Percentiles rank a stretch among this genome's conserved stretches.
phyloP scores from a whole-genome alignment of 2,329 filamentous ascomycete genomes.

The Diaporthe ampelina region DNA sequence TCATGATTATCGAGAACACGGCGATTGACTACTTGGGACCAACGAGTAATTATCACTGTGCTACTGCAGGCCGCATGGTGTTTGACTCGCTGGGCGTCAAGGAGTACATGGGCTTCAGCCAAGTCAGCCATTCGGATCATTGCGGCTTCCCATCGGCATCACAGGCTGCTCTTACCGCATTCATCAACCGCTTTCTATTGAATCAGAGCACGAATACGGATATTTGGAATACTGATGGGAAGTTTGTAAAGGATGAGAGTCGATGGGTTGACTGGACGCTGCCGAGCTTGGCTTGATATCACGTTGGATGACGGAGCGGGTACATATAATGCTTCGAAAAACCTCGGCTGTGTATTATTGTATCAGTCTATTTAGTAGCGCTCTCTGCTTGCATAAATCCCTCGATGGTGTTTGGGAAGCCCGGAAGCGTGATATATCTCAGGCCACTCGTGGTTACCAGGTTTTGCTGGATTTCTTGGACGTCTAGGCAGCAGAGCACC shows the following conservation, averaged over 20 bases:
- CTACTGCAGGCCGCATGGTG: slow-evolving; percentile 3
- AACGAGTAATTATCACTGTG: neutral
- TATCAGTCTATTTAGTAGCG: rapidly evolving
- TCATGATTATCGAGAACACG: neutral
- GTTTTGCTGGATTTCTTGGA: too few species aligned
- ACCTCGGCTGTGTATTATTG: too few species aligned
- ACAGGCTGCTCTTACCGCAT: neutral
- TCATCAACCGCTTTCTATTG: neutral
- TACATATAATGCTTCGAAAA: too few species aligned
- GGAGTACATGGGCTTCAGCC: slow-evolving; percentile 4
- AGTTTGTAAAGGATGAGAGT: slow-evolving; percentile 13
- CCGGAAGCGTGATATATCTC: too few species aligned
- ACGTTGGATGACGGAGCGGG: too few species aligned
- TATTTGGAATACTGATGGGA: neutral
- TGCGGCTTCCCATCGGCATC: neutral
- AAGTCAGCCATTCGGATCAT: slow-evolving; percentile 18
- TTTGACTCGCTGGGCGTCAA: neutral
- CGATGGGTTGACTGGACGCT: slow-evolving; percentile 1
- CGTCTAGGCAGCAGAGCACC: too few species aligned
- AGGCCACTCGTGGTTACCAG: too few species aligned
- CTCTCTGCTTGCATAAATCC: too few species aligned
- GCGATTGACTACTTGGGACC: slow-evolving; percentile 4
- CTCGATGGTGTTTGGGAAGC: too few species aligned
- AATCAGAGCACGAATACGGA: neutral
- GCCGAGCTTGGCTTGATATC: neutral